A percentile compares a stretch with the other conserved stretches of the same genome.
Evolutionary conservation across 805 yeast genomes (phyloP).

Genomic region (Isabelozyma pseudorhagii): DNA sequence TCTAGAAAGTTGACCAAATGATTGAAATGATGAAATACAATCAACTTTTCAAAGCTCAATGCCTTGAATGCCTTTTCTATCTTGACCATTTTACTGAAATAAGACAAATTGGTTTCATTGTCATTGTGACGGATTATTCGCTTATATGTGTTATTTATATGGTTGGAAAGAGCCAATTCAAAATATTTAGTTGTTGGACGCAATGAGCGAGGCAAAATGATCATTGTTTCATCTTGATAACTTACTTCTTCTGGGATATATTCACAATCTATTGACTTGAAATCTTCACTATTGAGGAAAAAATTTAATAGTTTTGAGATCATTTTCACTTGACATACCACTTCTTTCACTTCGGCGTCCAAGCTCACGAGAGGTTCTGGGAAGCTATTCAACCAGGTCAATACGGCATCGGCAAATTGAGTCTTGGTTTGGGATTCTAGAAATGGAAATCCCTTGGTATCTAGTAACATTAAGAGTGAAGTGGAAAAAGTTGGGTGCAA

Average conservation of each 20-base stretch:
- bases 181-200: background rate
- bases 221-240: background rate
- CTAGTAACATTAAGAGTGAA: no score
- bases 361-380: constrained; percentile 14
- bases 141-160: background rate
- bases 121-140: constrained; percentile 3
- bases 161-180: constrained; percentile 1
- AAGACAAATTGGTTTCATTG: background rate
- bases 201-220: background rate
- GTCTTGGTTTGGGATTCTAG: background rate
- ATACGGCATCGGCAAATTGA: constrained; percentile 11
- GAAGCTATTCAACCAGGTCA: constrained; percentile 21
- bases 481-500: background rate
- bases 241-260: background rate
- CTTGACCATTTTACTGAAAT: background rate
- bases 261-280: background rate
- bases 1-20: constrained; percentile 14
- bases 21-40: constrained; percentile 10
- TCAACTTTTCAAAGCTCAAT: constrained; percentile 10
- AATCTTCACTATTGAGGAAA: constrained; percentile 15
- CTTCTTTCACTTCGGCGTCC: constrained; percentile 5
- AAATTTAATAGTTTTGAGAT: constrained; percentile 9
- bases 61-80: background rate
- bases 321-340: constrained; percentile 9
- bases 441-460: background rate